Percentiles rank a stretch among this genome's conserved stretches.
phyloP scores from a whole-genome alignment of 2,329 filamentous ascomycete genomes.

The Trichoderma gracile region DNA sequence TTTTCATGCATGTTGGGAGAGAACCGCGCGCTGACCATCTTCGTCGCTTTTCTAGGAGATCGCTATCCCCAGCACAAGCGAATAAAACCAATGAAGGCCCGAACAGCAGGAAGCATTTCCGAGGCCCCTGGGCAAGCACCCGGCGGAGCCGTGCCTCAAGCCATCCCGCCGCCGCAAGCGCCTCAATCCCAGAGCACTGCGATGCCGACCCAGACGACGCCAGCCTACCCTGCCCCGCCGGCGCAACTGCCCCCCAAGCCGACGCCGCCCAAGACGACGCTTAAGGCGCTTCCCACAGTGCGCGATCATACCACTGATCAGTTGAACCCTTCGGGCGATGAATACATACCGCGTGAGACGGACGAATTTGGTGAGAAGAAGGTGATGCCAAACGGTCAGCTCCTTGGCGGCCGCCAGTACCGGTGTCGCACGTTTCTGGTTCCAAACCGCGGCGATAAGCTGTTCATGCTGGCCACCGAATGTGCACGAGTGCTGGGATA shows the following conservation, averaged over 20 bases:
- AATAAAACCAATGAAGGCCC: slow-evolving; percentile 60
- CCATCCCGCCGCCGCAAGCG: slow-evolving; percentile 54
- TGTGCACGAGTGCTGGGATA: slow-evolving; percentile 93
- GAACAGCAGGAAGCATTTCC: slow-evolving; percentile 51
- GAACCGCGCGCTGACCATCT: slow-evolving; percentile 31
- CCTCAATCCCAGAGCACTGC: slow-evolving; percentile 53
- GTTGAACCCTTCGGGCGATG: slow-evolving; percentile 82
- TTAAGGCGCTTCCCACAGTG: slow-evolving; percentile 94
- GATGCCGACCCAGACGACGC: slow-evolving; percentile 46
- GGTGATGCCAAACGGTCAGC: slow-evolving; percentile 78
- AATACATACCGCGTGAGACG: slow-evolving; percentile 90
- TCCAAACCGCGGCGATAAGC: slow-evolving; percentile 83
- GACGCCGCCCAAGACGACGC: slow-evolving; percentile 76
- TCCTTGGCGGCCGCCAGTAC: slow-evolving; percentile 82
- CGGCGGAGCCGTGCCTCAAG: slow-evolving; percentile 45
- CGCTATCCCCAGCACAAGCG: slow-evolving; percentile 55
- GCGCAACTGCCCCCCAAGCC: slow-evolving; percentile 68
- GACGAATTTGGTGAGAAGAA: slow-evolving; percentile 95
- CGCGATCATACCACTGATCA: slow-evolving; percentile 97
- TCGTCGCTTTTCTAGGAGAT: slow-evolving; percentile 44
- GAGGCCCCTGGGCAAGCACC: slow-evolving; percentile 59
- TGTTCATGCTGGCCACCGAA: slow-evolving; percentile 98
- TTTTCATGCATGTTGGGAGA: slow-evolving; percentile 2
- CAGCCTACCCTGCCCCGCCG: slow-evolving; percentile 41
- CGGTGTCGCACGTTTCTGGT: slow-evolving; percentile 92